phyloP scores from a whole-genome alignment of 1,139 yeast genomes.

The Debaryomycetaceae sp. region DNA sequence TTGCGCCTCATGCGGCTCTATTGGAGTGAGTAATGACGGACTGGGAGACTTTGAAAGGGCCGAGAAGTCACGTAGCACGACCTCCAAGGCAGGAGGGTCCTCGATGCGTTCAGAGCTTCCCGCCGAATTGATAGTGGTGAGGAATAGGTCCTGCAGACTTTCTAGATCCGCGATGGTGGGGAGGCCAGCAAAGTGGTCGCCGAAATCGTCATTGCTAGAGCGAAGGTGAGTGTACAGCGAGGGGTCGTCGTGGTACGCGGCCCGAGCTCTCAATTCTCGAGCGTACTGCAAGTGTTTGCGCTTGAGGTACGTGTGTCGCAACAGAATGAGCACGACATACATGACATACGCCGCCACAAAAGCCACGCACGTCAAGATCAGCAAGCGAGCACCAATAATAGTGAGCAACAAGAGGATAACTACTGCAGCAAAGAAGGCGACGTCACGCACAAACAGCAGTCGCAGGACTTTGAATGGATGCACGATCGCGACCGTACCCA shows the following conservation, averaged over 20 bases:
- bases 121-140: background rate
- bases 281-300: conserved; percentile 9
- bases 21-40: background rate
- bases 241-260: conserved; percentile 7
- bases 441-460: conserved; percentile 43
- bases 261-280: conserved; percentile 21
- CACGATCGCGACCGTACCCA: conserved; percentile 63
- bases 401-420: conserved; percentile 29
- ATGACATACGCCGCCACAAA: conserved; percentile 39
- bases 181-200: conserved; percentile 15
- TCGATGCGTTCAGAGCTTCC: background rate
- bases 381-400: conserved; percentile 35
- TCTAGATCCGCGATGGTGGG: conserved; percentile 24
- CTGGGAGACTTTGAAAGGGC: background rate
- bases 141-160: background rate
- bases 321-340: conserved; percentile 40
- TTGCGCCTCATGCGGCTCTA: background rate
- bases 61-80: background rate
- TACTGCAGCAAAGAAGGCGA: conserved; percentile 39
- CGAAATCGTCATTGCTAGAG: conserved; percentile 8
- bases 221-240: conserved; percentile 2
- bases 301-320: conserved; percentile 18
- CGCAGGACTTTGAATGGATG: conserved; percentile 53
- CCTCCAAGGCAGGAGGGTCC: background rate
- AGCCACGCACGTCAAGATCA: conserved; percentile 31